phyloP scores from a whole-genome alignment of 768 basidiomycete genomes.

The Auriscalpium vulgare region DNA sequence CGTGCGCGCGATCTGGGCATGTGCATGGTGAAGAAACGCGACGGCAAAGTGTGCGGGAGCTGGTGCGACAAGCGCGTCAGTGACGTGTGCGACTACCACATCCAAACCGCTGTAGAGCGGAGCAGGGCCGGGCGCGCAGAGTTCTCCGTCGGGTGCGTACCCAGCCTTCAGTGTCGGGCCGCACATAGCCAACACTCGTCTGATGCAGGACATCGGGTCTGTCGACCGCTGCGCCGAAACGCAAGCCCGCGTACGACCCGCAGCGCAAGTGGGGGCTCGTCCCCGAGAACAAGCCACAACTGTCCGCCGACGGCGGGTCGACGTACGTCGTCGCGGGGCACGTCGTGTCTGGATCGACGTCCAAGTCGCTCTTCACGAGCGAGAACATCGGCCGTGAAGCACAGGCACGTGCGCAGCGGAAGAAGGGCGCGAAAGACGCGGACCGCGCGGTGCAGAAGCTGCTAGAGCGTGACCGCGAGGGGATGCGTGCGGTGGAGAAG shows the following conservation, averaged over 20 bases:
- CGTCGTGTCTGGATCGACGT: conserved; percentile 44
- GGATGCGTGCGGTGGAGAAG: conserved; percentile 54
- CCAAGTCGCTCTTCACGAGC: conserved; percentile 39
- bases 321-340: conserved; percentile 84
- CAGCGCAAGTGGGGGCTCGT: conserved; percentile 68
- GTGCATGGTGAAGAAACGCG: conserved; percentile 69
- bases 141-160: conserved; percentile 69
- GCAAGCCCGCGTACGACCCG: conserved; percentile 56
- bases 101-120: conserved; percentile 72
- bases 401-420: conserved; percentile 67
- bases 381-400: conserved; percentile 78
- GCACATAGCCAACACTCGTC: too few relatives aligned
- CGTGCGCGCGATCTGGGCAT: conserved; percentile 80
- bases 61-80: conserved; percentile 90
- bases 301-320: conserved; percentile 27
- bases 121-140: conserved; percentile 74
- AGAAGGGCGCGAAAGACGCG: conserved; percentile 44
- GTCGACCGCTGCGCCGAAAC: conserved; percentile 20
- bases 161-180: too few relatives aligned
- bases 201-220: conserved; percentile 63
- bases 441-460: conserved; percentile 56
- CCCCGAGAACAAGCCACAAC: conserved; percentile 33
- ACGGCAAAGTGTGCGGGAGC: conserved; percentile 73
- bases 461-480: conserved; percentile 57
- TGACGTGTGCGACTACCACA: conserved; percentile 88